A percentile compares a stretch with the other conserved stretches of the same genome.
phyloP scores from a whole-genome alignment of 768 basidiomycete species.

The Crepidotus variabilis region DNA sequence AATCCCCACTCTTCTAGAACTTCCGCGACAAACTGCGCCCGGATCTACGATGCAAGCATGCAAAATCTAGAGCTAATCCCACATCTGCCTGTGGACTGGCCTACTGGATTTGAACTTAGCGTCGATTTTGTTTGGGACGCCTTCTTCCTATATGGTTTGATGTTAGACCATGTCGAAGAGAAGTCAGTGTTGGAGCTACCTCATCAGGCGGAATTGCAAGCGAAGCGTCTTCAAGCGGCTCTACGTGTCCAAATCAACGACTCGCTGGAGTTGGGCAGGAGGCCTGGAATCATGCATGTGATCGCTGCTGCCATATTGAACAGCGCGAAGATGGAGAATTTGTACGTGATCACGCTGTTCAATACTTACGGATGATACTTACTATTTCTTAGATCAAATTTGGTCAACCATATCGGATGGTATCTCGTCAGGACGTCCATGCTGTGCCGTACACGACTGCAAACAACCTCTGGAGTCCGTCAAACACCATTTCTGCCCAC shows the following conservation, averaged over 20 bases:
- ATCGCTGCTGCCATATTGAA: conserved; percentile 19
- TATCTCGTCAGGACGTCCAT: conserved; percentile 11
- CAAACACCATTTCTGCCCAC: neutral
- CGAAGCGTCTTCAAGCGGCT: conserved; percentile 14
- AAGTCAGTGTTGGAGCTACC: conserved; percentile 10
- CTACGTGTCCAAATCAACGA: conserved; percentile 17
- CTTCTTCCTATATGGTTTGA: conserved; percentile 19
- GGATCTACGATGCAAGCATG: conserved; percentile 21
- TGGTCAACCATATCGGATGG: neutral
- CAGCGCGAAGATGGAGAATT: conserved; percentile 9
- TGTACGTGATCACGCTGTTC: conserved; percentile 4
- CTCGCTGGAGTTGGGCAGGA: conserved; percentile 25
- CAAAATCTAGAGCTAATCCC: neutral
- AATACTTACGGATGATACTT: no score
- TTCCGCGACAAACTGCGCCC: conserved; percentile 25
- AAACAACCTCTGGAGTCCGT: neutral
- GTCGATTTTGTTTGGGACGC: conserved; percentile 21
- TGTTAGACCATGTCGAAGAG: conserved; percentile 14
- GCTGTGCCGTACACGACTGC: conserved; percentile 4
- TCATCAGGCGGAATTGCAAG: no score
- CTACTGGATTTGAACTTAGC: neutral
- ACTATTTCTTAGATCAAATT: conserved; percentile 4
- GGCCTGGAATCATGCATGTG: conserved; percentile 26
- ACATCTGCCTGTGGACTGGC: conserved; percentile 9
- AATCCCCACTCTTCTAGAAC: conserved; percentile 6